Conservation (phyloP, 192 early-diverging fungal genomes). For the Linnemannia elongata region DNA sequence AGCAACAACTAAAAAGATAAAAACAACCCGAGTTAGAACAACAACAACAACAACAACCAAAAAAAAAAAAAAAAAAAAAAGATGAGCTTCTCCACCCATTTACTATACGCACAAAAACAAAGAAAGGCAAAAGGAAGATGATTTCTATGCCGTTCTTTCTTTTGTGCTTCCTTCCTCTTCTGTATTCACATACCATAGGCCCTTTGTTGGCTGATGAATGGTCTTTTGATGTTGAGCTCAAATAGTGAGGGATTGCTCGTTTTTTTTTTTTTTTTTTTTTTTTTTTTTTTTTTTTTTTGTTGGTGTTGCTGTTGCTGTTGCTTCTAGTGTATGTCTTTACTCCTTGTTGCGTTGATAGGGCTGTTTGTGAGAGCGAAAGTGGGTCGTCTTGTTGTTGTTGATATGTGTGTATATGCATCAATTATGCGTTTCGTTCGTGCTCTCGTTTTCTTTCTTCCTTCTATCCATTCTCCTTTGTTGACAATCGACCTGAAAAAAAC, state of each 20-base stretch:
- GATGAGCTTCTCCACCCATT: not conserved
- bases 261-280: too few species aligned
- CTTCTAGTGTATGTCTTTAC: not conserved
- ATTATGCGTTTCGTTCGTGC: not conserved
- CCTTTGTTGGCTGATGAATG: not conserved
- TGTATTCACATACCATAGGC: not conserved
- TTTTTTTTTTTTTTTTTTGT: too few species aligned
- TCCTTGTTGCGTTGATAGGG: not conserved
- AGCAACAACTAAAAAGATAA: not conserved
- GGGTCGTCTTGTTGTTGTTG: not conserved
- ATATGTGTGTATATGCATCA: not conserved
- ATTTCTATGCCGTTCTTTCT: not conserved
- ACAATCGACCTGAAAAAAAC: not conserved
- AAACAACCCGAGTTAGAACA: not conserved
- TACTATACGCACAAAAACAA: not conserved
- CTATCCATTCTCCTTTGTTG: not conserved
- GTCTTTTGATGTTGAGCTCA: not conserved
- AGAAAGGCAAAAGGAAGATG: not conserved
- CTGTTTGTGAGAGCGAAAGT: not conserved
- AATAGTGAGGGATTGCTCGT: not conserved
- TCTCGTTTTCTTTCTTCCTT: not conserved
- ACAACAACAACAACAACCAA: too few species aligned
- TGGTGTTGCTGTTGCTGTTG: not conserved
- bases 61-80: not conserved
- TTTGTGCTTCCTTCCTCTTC: not conserved